Base-by-base conservation (phyloP, 306 rosid genomes). In the Quillaja saponaria region DNA sequence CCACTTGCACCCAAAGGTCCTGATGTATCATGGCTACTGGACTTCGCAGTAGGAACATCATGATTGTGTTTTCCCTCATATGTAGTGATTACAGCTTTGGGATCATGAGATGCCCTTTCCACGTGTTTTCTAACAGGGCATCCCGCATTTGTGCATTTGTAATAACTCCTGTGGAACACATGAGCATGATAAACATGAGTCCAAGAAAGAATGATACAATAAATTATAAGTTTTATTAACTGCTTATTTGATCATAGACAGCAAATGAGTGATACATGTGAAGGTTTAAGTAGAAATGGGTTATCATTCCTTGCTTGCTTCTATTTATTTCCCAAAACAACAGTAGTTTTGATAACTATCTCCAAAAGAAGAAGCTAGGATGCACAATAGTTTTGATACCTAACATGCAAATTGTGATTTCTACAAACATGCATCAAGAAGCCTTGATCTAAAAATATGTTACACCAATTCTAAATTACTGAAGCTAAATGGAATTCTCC, bases 41-140 rank as follows among this genome's bases (percentile, higher is more conserved):
- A 78, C 78, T 75, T 86, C 6, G 99, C 90, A 37, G 95, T 87
- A 7, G 99, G 99, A 54, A 92, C 95, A 33, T 92, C 96, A 31
- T 92, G 99, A 59, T 92, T 92, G 77, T 89, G 99, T 39, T 92
- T 89, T 38, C 97, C 99, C 58, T 92, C 99, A 0, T 92, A 92
- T 28, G 99, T 89, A 18, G 99, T 92, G 67, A 92, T 92, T 38
- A 92, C 99, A 12, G 97, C 97, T 81, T 89, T 92, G 6, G 96
- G 99, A 75, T 92, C 95, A 69, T 92, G 96, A 10, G 96, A 89
- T 65, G 99, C 99, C 67, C 96, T 83, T 80, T 92, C 99, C 73
- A 92, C 96, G 46, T 92, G 99, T 66, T 92, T 92, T 55, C 99
- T 74, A 35, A 92, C 99, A 4, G 97, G 96, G 72, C 99, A 92